Base-by-base conservation (phyloP, 2,329 filamentous ascomycete genomes). In the Emergomyces orientalis region DNA sequence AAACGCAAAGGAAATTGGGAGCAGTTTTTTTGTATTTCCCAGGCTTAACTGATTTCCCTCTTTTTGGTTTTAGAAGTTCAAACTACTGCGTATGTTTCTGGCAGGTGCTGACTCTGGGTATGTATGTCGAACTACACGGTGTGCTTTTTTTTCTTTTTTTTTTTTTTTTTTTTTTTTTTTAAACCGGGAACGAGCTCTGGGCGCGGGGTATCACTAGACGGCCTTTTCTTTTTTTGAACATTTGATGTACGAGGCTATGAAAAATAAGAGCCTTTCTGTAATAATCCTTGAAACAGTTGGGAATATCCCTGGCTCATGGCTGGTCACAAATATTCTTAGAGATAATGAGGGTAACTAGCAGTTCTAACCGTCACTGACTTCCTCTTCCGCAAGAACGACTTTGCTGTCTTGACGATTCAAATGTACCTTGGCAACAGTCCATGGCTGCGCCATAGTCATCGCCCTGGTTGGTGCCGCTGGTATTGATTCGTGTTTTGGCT, bases 401-500 rank as follows among this genome's bases (percentile, higher is more conserved):
- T 22, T 49, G 17, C 47, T 49, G 22, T 13, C 22, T 34, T 54
- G 51, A 34, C 30, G 30, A 54, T 54, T 13, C 17, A 54, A 54
- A 54, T 6, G 30, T 34, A 17, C 6, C 51, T 54, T 54, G 51
- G 51, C 51, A 39, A 56, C 27, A 39, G 8, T 37, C 3, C 3
- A 41, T 34, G 32, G 54, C 34, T 56, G 54, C 57, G 41, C 27
- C 57, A 49, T 45, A 14, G 13, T 30, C 37, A 30, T 25, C 14
- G 32, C 9, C 37, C 32, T 45, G 41, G 17, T 52, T 52, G 43
- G 45, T 32, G 34, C 8, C 17, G 45, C 47, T 60, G n/a, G 59
- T 8, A 41, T 37, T 41, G 45, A 49, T 60, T 61, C 47, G 60
- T 54, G 60, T 5, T 37, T 61, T 34, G 43, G 27, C 43, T 5